Base-by-base conservation (phyloP, 768 basidiomycete species). In the Serpula lacrymans region DNA sequence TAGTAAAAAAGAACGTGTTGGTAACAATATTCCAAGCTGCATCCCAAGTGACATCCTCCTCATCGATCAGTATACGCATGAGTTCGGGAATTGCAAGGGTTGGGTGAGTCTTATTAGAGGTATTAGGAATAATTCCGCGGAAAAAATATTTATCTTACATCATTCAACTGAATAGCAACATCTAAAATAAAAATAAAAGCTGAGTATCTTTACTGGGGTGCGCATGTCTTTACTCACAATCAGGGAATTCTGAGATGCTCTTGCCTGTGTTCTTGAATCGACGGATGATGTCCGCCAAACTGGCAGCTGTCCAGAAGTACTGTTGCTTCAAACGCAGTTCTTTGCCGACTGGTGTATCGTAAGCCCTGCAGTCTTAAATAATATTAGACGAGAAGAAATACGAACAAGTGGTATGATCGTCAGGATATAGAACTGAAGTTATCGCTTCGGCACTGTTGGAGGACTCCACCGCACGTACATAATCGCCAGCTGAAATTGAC, bases 141-240 rank as follows among this genome's bases (percentile, higher is more conserved):
- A 11, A 18, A 18, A 26, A 7, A 47, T 26, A 23, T 40, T 17
- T 27, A 51, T n/a, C 77, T 36, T 52, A 88, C 88, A 49, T 93
- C 92, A 55, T 95, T 96, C n/a, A 95, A 78, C 60, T 99, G 95
- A 43, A 96, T 93, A 7, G 90, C 88, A 50, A 88, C 85, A 62
- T 77, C 88, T 90, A 43, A 2, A 32, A 5, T 12, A 32, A 29
- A 25, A 6, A 17, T 35, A 42, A 27, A 24, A 45, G 44, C 48
- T 31, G 24, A 46, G 32, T 34, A 8, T n/a, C n/a, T n/a, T n/a
- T n/a, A n/a, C n/a, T 5, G 36, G n/a, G 33, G 37, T 14, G 7
- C 10, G 21, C 38, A 16, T 14, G 12, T 23, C 37, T 35, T n/a
- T 21, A 37, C 80, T 41, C 52, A 88, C 84, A 87, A 43, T 96